Evolutionary conservation across 805 yeast genomes (phyloP), one percentile per base, ranked within the genome.

Genomic region (Teunomyces lycoperdinae): DNA sequence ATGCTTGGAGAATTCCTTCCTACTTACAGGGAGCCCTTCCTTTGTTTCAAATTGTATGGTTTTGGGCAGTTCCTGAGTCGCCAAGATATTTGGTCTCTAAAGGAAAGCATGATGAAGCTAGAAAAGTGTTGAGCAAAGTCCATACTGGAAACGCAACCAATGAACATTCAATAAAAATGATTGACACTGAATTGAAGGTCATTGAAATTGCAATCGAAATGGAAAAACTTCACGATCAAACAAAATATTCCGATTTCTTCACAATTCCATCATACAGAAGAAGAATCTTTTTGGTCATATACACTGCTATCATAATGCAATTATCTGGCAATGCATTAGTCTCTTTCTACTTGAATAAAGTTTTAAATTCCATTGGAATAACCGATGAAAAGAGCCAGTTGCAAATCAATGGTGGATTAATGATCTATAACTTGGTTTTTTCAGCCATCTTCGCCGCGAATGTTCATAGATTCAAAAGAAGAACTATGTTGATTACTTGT

Each of bases 1-100:
- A 74, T 70, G 64, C 74, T 26, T 80, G 84, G 84, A 76, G 80
- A 63, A 65, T 80, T 46, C 85, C 85, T 34, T 69, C 81, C 9
- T 70, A 70, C 44, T 50, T 80, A 36, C 85, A 81, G 62, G 79
- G 75, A 36, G 57, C 68, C 13, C 64, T 76, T 52, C 82, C 85
- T 2, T 20, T 71, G 2, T 13, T 74, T 20, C 81, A 77, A 56
- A 17, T 68, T 8, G 2, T 51, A 2, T 56, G 70, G 26, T 50
- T 74, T 40, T 71, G 61, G 63, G 52, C 46, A 31, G 67, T 75
- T 46, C 83, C 83, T 17, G 72, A 67, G 50, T 60, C 70, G 17
- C 71, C 71, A 36, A 54, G 70, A 48, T 66, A 51, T 51, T 55
- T 67, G 46, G 53, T 62, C 17, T 56, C 54, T 34, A 54, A 53